Evolutionary conservation across 371 early-diverging fungal genomes (phyloP), one percentile per base, ranked within the genome.

Genomic region (Haplosporangium sp.): DNA sequence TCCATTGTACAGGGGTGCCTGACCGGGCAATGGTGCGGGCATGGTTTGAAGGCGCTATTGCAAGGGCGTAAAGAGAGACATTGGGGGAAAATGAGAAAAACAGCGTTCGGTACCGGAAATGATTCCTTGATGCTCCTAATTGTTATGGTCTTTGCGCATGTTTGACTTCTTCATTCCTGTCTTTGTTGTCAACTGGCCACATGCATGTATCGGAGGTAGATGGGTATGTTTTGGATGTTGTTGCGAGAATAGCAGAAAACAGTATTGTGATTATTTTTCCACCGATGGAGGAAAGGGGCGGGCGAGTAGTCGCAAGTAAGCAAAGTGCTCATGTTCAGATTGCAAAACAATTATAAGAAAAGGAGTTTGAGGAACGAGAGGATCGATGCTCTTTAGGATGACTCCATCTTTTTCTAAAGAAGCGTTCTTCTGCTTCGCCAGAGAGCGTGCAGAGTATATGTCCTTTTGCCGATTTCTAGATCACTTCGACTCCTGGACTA

Each of bases 21-120:
- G 79, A 1, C 84, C 84, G 11, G 82, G 87, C 60, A 84, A 81
- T 40, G 91, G 86, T 2, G 85, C 74, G 16, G 92, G 91, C 86
- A 93, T 93, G 18, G 96, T 94, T 87, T 95, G 95, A 48, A 96
- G 81, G 50, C 95, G 90, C 91, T 90, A 83, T 46, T 64, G 37
- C 14, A 29, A 18, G 36, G n/a, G 2, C 4, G 48, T 18, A 21
- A 2, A 48, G 6, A 48, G 36, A 20, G 29, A 29, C 29, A 64
- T 36, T 10, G 13, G 38, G 38, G 50, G 18, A 14, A 21, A 50
- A 41, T n/a, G 11, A 6, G 60, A 50, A 50, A 50, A 50, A 29
- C 4, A 29, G 29, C 29, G 29, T 29, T 29, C 29, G 29, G 29
- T 29, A 29, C 29, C 29, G 29, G 29, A 29, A 29, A 29, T 29